phyloP scores from a whole-genome alignment of 768 basidiomycete genomes.

The Phlebiopsis flavidoalba region DNA sequence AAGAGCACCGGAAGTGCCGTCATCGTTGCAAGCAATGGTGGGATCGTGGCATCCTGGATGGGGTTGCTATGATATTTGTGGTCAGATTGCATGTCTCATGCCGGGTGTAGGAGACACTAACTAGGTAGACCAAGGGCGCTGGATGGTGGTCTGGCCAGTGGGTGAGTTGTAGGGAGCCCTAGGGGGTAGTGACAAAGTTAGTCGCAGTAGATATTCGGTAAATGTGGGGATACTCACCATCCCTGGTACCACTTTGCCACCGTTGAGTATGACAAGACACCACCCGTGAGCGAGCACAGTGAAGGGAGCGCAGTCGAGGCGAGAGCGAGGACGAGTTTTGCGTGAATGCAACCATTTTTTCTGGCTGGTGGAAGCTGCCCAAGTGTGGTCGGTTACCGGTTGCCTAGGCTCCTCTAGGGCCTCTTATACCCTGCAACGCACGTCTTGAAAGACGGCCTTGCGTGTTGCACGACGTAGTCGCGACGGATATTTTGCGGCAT shows the following conservation, averaged over 20 bases:
- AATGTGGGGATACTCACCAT: constrained; percentile 18
- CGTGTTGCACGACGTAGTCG: not conserved
- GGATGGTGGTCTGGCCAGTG: constrained; percentile 33
- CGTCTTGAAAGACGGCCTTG: not conserved
- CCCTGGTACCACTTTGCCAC: constrained; percentile 27
- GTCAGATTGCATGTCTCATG: not conserved
- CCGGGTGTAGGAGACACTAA: not conserved
- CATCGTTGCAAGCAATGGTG: constrained; percentile 31
- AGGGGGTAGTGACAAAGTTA: not conserved
- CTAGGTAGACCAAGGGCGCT: constrained; percentile 36
- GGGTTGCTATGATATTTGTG: constrained; percentile 22
- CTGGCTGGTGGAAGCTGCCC: not conserved
- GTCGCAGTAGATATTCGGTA: not conserved
- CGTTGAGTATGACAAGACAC: constrained; percentile 33
- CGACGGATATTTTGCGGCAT: not conserved
- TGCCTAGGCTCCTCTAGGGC: no score
- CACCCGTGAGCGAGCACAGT: constrained; percentile 32
- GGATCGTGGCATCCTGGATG: constrained; percentile 31
- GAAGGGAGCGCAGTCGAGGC: constrained; percentile 14
- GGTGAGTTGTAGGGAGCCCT: constrained; percentile 32
- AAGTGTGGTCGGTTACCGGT: not conserved
- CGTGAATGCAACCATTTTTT: constrained; percentile 24
- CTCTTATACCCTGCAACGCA: not conserved
- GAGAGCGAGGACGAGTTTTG: constrained; percentile 19
- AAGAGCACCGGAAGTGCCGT: constrained; percentile 27